Conservation (phyloP, 2,329 filamentous ascomycete species). For the Hymenoscyphus fraxineus region DNA sequence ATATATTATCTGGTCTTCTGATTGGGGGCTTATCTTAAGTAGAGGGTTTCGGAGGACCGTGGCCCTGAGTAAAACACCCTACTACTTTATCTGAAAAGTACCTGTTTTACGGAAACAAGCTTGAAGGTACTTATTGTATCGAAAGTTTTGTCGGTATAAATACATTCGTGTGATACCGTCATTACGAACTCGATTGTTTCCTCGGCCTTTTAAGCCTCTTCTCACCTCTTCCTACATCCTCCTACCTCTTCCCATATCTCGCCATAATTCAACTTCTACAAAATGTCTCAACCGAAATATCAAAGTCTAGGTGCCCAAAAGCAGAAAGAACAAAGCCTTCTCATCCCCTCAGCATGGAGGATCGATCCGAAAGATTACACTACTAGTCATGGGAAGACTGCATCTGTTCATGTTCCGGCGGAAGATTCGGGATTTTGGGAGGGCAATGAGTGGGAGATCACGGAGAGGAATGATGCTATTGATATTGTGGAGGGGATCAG, state of each 20-base stretch:
- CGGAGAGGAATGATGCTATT: conserved; percentile 31
- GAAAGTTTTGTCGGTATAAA: too few species aligned
- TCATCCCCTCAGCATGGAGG: neutral
- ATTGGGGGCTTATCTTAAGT: too few species aligned
- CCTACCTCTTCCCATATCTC: neutral
- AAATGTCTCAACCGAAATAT: neutral
- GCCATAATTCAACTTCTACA: neutral
- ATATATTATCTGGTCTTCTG: too few species aligned
- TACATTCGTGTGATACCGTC: too few species aligned
- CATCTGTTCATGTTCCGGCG: neutral
- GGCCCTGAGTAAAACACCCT: too few species aligned
- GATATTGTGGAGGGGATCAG: conserved; percentile 26
- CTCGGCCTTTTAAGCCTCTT: too few species aligned
- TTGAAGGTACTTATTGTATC: too few species aligned
- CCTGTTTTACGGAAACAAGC: too few species aligned
- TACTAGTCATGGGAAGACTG: neutral
- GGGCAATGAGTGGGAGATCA: conserved; percentile 28
- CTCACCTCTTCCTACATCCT: neutral
- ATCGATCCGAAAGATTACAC: neutral
- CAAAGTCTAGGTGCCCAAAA: neutral
- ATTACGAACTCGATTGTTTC: too few species aligned
- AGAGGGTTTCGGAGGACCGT: too few species aligned
- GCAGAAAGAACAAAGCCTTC: neutral
- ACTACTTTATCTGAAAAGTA: too few species aligned
- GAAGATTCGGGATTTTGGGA: neutral